phyloP scores from a whole-genome alignment of 2,329 filamentous ascomycete species.

The Epichloe sibirici region DNA sequence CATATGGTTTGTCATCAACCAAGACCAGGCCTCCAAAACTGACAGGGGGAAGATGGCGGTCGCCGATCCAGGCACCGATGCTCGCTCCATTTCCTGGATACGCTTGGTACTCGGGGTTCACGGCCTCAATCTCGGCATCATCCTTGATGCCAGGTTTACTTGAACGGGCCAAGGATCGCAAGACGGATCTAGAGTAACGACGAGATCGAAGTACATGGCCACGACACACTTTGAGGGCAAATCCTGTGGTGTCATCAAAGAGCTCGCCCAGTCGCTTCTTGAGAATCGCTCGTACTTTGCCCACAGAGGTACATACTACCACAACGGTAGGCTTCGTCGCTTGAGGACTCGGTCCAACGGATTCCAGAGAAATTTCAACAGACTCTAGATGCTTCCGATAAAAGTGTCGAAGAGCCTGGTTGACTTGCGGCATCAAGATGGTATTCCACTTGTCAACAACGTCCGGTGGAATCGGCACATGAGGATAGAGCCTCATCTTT shows the following conservation, averaged over 20 bases:
- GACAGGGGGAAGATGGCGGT: conserved; percentile 83
- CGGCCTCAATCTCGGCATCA: conserved; percentile 27
- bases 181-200: conserved; percentile 23
- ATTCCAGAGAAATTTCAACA: conserved; percentile 65
- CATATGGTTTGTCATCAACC: conserved; percentile 73
- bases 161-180: conserved; percentile 19
- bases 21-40: conserved; percentile 82
- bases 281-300: conserved; percentile 58
- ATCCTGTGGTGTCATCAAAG: conserved; percentile 51
- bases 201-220: conserved; percentile 55
- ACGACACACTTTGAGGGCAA: conserved; percentile 58
- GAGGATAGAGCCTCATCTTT: conserved; percentile 47
- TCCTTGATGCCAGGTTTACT: conserved; percentile 4
- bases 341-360: conserved; percentile 55
- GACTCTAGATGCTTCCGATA: conserved; percentile 65
- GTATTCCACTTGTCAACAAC: conserved; percentile 61
- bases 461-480: conserved; percentile 44
- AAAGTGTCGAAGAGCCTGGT: conserved; percentile 56
- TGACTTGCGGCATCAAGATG: conserved; percentile 59
- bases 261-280: conserved; percentile 53
- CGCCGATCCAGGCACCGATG: conserved; percentile 79
- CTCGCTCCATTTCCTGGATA: conserved; percentile 76
- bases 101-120: conserved; percentile 68
- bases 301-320: conserved; percentile 64
- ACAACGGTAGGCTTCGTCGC: conserved; percentile 61